Percentiles rank a stretch among this genome's conserved stretches.
Conservation (phyloP, 257 asterid genomes). For the Penstemon barbatus region DNA sequence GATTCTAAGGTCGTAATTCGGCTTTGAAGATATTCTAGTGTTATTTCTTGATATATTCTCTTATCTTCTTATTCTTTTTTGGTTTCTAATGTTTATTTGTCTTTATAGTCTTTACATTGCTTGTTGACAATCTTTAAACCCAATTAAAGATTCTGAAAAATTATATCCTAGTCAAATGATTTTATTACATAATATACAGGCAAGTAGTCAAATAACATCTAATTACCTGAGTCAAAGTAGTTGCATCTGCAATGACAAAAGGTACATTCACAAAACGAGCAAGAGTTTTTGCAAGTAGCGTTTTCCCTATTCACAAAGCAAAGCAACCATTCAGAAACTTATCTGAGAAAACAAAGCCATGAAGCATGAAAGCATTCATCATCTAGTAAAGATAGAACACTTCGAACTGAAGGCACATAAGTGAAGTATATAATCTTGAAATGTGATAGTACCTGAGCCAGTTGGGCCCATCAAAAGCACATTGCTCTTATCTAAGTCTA, state of each 20-base stretch:
- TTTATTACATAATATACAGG: not conserved
- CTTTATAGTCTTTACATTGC: not conserved
- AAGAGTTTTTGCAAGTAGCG: slow-evolving; percentile 89
- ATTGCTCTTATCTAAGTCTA: slow-evolving; percentile 91
- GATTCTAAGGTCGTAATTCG: not conserved
- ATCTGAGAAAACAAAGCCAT: slow-evolving; percentile 28
- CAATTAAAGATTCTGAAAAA: not conserved
- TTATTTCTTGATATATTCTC: not conserved
- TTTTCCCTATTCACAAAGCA: slow-evolving; percentile 67
- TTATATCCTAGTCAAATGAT: not conserved
- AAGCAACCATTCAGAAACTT: slow-evolving; percentile 25
- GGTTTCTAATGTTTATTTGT: no score
- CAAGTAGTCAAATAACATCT: slow-evolving; percentile 18
- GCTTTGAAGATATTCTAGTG: not conserved
- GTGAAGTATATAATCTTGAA: slow-evolving; percentile 22
- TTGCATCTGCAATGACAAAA: slow-evolving; percentile 90
- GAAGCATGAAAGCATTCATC: slow-evolving; percentile 24
- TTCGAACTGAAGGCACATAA: slow-evolving; percentile 14
- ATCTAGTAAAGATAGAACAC: slow-evolving; percentile 23
- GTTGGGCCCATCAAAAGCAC: slow-evolving; percentile 97
- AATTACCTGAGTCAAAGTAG: slow-evolving; percentile 85
- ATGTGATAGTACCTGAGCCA: slow-evolving; percentile 69
- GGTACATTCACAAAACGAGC: slow-evolving; percentile 98
- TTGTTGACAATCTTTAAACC: slow-evolving; percentile 5
- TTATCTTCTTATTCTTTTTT: not conserved